These are phyloP conservation scores for Conringia planisiliqua DNA, from an alignment of 345 rosid genomes.

Conservation along the genomic window DNA sequence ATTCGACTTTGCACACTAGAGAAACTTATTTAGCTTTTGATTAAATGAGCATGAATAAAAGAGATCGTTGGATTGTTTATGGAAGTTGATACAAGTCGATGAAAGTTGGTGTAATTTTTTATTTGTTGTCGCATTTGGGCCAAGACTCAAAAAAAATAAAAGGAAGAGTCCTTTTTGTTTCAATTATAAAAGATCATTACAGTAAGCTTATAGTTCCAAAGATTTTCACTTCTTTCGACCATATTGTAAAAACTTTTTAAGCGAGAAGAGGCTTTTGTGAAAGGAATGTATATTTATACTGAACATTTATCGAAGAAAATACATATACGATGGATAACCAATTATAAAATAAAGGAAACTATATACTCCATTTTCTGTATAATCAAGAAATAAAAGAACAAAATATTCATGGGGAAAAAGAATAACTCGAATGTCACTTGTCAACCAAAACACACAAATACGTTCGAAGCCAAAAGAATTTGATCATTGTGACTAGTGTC, in stretches of 20 bases:
- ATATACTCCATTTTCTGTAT: slow-evolving; percentile 24
- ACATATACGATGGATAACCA: slow-evolving; percentile 9
- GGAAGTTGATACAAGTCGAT: not conserved
- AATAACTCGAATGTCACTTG: slow-evolving; percentile 14
- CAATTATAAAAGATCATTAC: not conserved
- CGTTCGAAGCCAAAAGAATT: slow-evolving; percentile 28
- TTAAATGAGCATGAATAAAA: slow-evolving; percentile 20
- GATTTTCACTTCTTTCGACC: not conserved
- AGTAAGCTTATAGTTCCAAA: not conserved
- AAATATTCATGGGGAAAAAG: slow-evolving; percentile 11
- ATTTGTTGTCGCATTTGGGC: not conserved
- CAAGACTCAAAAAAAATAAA: not conserved
- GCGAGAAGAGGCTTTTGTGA: not conserved
- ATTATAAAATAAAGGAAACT: slow-evolving; percentile 16
- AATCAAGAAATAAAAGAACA: slow-evolving; percentile 32
- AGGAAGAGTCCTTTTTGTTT: not conserved
- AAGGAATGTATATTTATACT: slow-evolving; percentile 11
- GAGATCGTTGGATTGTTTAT: not conserved
- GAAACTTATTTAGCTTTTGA: not conserved
- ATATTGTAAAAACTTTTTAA: not conserved
- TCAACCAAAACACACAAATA: slow-evolving; percentile 22
- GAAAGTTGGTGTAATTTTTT: not conserved
- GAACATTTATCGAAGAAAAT: slow-evolving; percentile 15
- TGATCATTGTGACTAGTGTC: slow-evolving; percentile 23
- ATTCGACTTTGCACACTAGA: slow-evolving; percentile 14